Conservation (phyloP, 768 basidiomycete genomes). For the Tylopilus balloui region DNA sequence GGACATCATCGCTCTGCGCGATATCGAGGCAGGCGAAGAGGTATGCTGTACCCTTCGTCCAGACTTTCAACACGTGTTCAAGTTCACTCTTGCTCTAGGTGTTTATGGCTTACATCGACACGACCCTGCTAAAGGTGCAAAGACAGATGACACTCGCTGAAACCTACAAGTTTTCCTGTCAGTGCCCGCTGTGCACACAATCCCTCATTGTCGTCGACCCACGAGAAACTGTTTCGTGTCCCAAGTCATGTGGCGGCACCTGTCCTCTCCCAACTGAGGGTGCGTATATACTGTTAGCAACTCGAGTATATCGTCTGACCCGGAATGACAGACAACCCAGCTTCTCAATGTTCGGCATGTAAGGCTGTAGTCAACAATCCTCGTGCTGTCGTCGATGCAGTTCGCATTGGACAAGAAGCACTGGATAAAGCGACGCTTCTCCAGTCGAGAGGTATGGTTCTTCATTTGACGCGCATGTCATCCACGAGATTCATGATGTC, state of each 20-base stretch:
- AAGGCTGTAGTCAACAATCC: conserved; percentile 43
- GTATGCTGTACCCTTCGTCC: conserved; percentile 33
- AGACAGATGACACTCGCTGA: conserved; percentile 58
- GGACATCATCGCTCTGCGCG: conserved; percentile 67
- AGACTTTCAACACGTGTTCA: not conserved
- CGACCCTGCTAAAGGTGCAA: conserved; percentile 55
- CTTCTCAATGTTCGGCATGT: conserved; percentile 54
- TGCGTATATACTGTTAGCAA: conserved; percentile 20
- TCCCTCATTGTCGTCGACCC: conserved; percentile 43
- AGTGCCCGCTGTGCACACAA: conserved; percentile 54
- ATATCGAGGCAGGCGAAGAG: conserved; percentile 66
- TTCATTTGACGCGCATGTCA: not conserved
- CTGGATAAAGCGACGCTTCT: conserved; percentile 65
- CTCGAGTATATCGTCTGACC: not conserved
- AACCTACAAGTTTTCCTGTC: conserved; percentile 77
- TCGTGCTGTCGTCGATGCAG: conserved; percentile 55
- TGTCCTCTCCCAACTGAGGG: conserved; percentile 62
- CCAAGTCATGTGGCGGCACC: conserved; percentile 60
- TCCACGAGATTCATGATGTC: not conserved
- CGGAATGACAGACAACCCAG: conserved; percentile 39
- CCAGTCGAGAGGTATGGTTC: conserved; percentile 51
- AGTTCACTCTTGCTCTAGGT: conserved; percentile 44
- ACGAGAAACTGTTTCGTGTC: conserved; percentile 66
- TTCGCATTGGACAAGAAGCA: conserved; percentile 68
- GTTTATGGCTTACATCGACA: conserved; percentile 80